Conservation (phyloP, 2,329 filamentous ascomycete species). For the Aspergillus latus region DNA sequence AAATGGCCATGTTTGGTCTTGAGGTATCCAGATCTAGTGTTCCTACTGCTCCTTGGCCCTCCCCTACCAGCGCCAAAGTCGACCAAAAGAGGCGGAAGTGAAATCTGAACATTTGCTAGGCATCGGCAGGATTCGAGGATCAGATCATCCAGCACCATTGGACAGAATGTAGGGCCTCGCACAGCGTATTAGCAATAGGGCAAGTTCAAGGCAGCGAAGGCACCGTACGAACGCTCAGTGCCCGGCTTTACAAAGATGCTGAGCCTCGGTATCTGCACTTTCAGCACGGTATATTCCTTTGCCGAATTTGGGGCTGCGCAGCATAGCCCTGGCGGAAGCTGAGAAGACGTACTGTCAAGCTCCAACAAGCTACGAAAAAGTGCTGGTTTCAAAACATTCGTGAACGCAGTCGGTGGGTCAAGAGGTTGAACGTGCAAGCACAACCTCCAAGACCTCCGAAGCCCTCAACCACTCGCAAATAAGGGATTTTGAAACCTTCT, state of each 20-base stretch:
- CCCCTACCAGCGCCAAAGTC: neutral
- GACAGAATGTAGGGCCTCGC: too few relatives aligned
- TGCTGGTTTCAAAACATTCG: neutral
- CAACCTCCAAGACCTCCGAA: neutral
- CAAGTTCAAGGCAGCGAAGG: neutral
- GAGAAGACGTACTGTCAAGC: constrained; percentile 18
- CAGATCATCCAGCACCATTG: too few relatives aligned
- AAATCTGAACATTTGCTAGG: too few relatives aligned
- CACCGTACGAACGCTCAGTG: neutral
- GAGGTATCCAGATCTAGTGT: neutral
- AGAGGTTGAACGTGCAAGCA: neutral
- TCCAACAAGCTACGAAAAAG: neutral
- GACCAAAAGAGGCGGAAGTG: too few relatives aligned
- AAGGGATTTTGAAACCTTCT: too few relatives aligned
- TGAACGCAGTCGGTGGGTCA: neutral
- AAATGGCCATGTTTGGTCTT: neutral
- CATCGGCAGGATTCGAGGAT: too few relatives aligned
- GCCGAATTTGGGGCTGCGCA: constrained; percentile 1
- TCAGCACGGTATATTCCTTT: neutral
- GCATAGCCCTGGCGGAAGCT: constrained; percentile 22
- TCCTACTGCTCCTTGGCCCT: neutral
- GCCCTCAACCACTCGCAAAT: too few relatives aligned
- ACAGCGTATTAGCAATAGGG: too few relatives aligned
- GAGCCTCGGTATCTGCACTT: neutral
- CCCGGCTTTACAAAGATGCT: neutral